phyloP scores from a whole-genome alignment of 441 rosid species.

The Isatis lusitanica region DNA sequence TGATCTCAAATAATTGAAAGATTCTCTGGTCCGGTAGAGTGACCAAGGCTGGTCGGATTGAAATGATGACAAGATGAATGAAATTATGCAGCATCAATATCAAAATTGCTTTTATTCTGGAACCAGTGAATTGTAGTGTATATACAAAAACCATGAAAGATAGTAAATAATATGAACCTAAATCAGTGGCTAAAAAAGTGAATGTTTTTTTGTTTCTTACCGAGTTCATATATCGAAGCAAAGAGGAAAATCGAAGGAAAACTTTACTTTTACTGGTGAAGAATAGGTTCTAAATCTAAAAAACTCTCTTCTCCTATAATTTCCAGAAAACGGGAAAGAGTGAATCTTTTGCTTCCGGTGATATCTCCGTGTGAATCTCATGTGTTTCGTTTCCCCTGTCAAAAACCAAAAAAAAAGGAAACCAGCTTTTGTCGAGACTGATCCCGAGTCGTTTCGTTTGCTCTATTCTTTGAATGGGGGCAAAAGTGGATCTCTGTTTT shows the following conservation, averaged over 20 bases:
- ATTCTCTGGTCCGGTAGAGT: neutral
- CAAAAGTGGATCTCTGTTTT: slow-evolving; percentile 12
- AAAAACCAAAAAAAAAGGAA: slow-evolving; percentile 15
- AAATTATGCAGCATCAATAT: slow-evolving; percentile 21
- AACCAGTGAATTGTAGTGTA: slow-evolving; percentile 29
- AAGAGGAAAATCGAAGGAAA: slow-evolving; percentile 8
- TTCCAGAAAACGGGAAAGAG: slow-evolving; percentile 27
- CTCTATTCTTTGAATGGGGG: neutral
- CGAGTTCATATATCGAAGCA: neutral
- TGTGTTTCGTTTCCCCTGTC: slow-evolving; percentile 13
- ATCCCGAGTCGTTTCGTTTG: neutral
- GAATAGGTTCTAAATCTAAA: slow-evolving; percentile 29
- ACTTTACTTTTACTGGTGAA: slow-evolving; percentile 19
- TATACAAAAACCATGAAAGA: slow-evolving; percentile 31
- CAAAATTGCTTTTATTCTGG: slow-evolving; percentile 33
- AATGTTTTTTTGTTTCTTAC: slow-evolving; percentile 15
- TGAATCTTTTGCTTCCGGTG: slow-evolving; percentile 8
- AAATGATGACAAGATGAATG: neutral
- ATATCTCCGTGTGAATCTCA: slow-evolving; percentile 9
- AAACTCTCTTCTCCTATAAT: slow-evolving; percentile 23
- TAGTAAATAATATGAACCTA: neutral
- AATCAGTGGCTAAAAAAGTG: slow-evolving; percentile 19
- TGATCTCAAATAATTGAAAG: neutral
- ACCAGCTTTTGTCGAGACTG: slow-evolving; percentile 13
- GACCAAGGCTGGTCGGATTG: neutral